Conservation (phyloP, 2,329 filamentous ascomycete genomes). For the Penicillium palitans region DNA sequence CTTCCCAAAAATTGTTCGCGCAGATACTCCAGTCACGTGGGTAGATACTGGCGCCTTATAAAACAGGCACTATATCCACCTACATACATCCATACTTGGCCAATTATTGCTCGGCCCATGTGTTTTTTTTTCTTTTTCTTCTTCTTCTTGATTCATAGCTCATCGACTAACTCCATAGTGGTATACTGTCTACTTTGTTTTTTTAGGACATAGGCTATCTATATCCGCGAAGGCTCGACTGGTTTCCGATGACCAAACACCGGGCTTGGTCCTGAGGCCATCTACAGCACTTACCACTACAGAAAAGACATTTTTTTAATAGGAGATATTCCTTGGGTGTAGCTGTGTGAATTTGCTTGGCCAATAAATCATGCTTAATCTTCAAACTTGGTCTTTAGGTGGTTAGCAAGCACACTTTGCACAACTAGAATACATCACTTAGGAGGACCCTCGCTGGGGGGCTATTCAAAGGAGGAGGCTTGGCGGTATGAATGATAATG, state of each 20-base stretch:
- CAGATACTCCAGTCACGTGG: conserved; percentile 20
- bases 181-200: not conserved
- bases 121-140: too few relatives aligned
- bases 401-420: not conserved
- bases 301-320: not conserved
- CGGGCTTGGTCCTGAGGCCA: too few relatives aligned
- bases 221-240: not conserved
- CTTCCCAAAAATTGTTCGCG: conserved; percentile 37
- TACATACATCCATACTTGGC: not conserved
- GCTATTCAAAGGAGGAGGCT: not conserved
- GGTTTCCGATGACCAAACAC: not conserved
- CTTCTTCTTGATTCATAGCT: too few relatives aligned
- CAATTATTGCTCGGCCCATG: too few relatives aligned
- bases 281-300: not conserved
- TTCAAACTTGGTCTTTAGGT: not conserved
- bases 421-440: too few relatives aligned
- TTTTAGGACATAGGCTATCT: not conserved
- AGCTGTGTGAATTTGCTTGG: not conserved
- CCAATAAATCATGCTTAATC: not conserved
- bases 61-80: conserved; percentile 3
- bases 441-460: not conserved
- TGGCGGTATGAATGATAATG: too few relatives aligned
- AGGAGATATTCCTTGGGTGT: not conserved
- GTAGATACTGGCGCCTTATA: conserved; percentile 4
- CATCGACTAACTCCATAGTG: not conserved